Evolutionary conservation across 257 asterid genomes (phyloP).

Genomic region (Solanum chiquidenum): DNA sequence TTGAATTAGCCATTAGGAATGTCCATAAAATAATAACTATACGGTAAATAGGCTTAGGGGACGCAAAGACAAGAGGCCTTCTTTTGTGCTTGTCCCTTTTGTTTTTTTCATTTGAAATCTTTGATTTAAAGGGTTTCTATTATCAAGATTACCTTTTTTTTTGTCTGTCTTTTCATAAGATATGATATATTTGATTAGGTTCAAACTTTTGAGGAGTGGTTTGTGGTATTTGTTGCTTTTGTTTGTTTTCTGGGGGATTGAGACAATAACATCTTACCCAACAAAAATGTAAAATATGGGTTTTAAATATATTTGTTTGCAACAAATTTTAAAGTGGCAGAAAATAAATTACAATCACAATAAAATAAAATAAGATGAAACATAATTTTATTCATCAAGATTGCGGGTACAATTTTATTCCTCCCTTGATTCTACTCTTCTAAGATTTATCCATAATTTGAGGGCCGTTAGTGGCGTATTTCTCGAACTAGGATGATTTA

Average conservation of each 20-base stretch:
- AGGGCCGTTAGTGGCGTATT: too few species aligned
- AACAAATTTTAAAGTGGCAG: too few species aligned
- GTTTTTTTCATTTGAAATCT: not conserved
- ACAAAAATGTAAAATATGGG: not conserved
- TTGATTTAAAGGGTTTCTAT: not conserved
- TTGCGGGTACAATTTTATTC: too few species aligned
- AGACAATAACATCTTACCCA: not conserved
- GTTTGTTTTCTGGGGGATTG: not conserved
- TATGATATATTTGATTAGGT: not conserved
- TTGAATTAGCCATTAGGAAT: not conserved
- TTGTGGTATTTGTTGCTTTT: not conserved
- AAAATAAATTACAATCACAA: too few species aligned
- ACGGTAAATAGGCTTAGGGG: slow-evolving; percentile 13
- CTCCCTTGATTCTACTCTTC: too few species aligned
- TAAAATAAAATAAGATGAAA: too few species aligned
- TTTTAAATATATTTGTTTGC: not conserved
- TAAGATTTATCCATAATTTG: too few species aligned
- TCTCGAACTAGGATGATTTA: too few species aligned
- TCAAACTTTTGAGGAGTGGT: not conserved
- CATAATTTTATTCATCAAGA: too few species aligned
- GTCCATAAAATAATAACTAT: not conserved
- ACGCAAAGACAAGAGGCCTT: slow-evolving; percentile 12
- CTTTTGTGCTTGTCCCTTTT: slow-evolving; percentile 8
- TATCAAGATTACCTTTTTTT: not conserved
- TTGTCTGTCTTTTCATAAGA: not conserved